Base-by-base conservation (phyloP, 768 basidiomycete species). In the Hygrophoropsis aurantiaca region DNA sequence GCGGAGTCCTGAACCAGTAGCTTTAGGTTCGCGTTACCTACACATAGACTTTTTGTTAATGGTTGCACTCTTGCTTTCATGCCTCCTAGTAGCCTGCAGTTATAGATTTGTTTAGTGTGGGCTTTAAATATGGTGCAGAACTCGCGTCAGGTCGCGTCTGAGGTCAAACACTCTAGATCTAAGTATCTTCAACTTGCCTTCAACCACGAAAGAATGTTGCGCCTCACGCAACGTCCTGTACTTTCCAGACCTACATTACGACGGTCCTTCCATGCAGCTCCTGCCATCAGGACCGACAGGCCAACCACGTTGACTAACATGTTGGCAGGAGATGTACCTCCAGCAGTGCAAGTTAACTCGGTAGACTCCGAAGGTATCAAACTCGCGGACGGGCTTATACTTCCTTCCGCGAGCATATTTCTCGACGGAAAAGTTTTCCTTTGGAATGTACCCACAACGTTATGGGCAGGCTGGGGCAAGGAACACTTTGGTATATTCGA, bases 401-500 rank as follows among this genome's bases (percentile, higher is more conserved):
- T 97, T 2, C 81, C 85, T 0, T 84, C 83, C 1, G 80, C 93
- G 0, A 87, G 84, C 55, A 78, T 99, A 23, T 88, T 99, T 52
- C 63, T 94, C 7, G 87, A 90, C 47, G 92, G 91, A 2, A 81
- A 87, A 37, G 87, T 92, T 0, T 86, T 94, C 44, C 63, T 97
- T 32, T 99, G 95, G 95, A 85, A 97, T 60, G 87, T 89, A 2
- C 85, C 87, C 5, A 65, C 71, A 2, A 74, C 64, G 4, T 59
- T 74, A 2, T 89, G 87, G 84, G 63, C 70, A 11, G 85, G 74
- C 3, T 97, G 93, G 93, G 71, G 59, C 6, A 71, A 73, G 44
- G 88, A 85, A 34, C 81, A 83, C 50, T 90, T 95, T 54, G 78
- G 82, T 53, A 64, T 95, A 20, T 90, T 97, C 52, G 87, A 95